Percentiles rank a stretch among this genome's conserved stretches.
phyloP scores from a whole-genome alignment of 2,329 filamentous ascomycete species.

The Aspergillus tamarii region DNA sequence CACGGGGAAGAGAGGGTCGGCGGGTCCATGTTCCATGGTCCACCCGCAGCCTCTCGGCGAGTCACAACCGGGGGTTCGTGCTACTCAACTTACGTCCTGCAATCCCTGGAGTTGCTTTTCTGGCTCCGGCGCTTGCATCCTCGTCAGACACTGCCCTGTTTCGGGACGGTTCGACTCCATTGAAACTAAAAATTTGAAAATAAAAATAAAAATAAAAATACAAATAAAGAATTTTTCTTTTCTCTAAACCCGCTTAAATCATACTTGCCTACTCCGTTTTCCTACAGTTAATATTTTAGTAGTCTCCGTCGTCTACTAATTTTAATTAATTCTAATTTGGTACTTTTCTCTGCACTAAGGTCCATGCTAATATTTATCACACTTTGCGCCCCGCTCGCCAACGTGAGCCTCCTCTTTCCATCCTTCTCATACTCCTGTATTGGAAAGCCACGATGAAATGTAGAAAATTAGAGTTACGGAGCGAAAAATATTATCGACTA shows the following conservation, averaged over 20 bases:
- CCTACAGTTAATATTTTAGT: constrained; percentile 3
- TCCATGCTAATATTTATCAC: background rate
- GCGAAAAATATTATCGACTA: background rate
- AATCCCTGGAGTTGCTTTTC: constrained; percentile 25
- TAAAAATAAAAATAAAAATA: background rate
- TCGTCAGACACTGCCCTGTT: constrained; percentile 28
- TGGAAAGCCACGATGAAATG: background rate
- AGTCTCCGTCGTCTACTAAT: background rate
- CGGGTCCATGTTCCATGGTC: constrained; percentile 27
- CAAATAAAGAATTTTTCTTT: background rate
- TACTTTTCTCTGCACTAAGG: background rate
- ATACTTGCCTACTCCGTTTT: constrained; percentile 4
- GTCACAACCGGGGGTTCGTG: constrained; percentile 34
- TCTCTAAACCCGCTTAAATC: background rate
- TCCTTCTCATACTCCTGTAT: background rate
- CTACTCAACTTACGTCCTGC: constrained; percentile 19
- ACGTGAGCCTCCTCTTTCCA: constrained; percentile 1
- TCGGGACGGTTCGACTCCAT: constrained; percentile 23
- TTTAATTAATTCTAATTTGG: constrained; percentile 1
- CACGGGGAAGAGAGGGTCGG: constrained; percentile 28
- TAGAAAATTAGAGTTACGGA: background rate
- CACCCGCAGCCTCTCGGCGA: constrained; percentile 31
- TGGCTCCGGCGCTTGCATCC: constrained; percentile 28
- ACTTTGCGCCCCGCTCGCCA: background rate
- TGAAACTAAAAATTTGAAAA: constrained; percentile 9